Conservation (phyloP, 2,329 filamentous ascomycete genomes). For the Talaromyces sp. region DNA sequence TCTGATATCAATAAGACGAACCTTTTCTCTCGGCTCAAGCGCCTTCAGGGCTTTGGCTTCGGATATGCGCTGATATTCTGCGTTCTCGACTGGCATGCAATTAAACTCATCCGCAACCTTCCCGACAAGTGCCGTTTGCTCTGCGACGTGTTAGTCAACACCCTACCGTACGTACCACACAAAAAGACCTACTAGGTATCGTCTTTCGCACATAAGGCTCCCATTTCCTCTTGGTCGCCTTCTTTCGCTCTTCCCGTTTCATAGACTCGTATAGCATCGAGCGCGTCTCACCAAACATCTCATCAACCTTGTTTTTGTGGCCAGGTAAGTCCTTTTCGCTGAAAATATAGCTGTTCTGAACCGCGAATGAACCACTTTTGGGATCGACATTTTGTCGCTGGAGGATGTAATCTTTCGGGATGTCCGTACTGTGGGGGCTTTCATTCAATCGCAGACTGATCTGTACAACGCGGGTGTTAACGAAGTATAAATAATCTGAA, state of each 20-base stretch:
- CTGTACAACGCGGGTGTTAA: constrained; percentile 28
- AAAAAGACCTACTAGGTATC: constrained; percentile 64
- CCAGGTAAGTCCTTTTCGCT: constrained; percentile 89
- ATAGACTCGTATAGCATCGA: constrained; percentile 47
- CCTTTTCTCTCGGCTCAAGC: constrained; percentile 59
- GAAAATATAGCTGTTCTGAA: constrained; percentile 87
- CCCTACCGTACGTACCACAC: not conserved
- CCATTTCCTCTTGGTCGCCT: constrained; percentile 52
- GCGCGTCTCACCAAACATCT: constrained; percentile 43
- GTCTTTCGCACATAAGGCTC: constrained; percentile 58
- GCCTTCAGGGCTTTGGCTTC: constrained; percentile 57
- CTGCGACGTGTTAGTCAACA: constrained; percentile 42
- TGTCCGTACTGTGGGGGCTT: constrained; percentile 63
- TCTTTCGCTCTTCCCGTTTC: constrained; percentile 45
- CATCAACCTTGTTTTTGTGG: constrained; percentile 52
- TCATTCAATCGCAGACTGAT: constrained; percentile 69
- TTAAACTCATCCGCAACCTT: constrained; percentile 73
- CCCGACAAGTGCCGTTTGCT: constrained; percentile 73
- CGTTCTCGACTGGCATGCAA: constrained; percentile 68
- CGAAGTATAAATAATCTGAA: constrained; percentile 2
- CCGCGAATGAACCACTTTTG: constrained; percentile 40
- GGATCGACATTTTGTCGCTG: constrained; percentile 61
- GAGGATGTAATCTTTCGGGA: constrained; percentile 88
- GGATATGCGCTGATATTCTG: constrained; percentile 64
- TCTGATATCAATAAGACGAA: constrained; percentile 48